These are phyloP conservation scores for Microthlaspi erraticum DNA, from an alignment of 345 rosid species.

Conservation along the genomic window DNA sequence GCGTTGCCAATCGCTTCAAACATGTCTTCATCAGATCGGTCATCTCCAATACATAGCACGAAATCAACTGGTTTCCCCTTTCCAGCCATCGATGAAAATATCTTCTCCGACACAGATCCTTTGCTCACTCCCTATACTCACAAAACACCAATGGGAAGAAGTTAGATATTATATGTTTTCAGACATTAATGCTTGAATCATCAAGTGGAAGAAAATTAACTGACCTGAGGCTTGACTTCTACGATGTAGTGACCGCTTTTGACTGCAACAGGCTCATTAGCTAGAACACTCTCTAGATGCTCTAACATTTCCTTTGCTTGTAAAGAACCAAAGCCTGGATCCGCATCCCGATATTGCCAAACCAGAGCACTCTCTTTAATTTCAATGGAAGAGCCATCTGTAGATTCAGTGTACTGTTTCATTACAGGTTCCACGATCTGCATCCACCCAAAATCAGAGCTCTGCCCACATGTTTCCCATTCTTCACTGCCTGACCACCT, in stretches of 20 bases:
- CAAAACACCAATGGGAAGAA: neutral
- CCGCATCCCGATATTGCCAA: constrained; percentile 52
- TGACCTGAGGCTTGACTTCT: constrained; percentile 51
- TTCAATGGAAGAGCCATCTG: constrained; percentile 49
- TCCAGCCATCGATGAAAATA: constrained; percentile 46
- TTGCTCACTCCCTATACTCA: constrained; percentile 47
- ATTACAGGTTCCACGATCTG: constrained; percentile 51
- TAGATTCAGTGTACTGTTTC: constrained; percentile 50
- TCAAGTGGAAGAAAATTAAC: neutral
- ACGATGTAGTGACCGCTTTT: constrained; percentile 51
- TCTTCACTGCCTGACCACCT: constrained; percentile 49
- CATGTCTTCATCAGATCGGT: constrained; percentile 51
- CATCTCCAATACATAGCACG: constrained; percentile 50
- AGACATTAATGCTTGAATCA: neutral
- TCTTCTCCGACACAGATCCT: constrained; percentile 48
- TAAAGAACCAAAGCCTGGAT: constrained; percentile 49
- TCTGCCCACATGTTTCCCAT: constrained; percentile 53
- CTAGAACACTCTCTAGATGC: constrained; percentile 49
- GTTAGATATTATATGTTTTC: neutral
- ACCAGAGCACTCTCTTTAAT: constrained; percentile 50
- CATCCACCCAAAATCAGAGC: constrained; percentile 51
- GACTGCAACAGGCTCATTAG: constrained; percentile 52
- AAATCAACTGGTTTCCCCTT: constrained; percentile 47
- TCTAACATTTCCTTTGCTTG: constrained; percentile 53
- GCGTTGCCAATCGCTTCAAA: constrained; percentile 52